These are phyloP conservation scores for Polyplosphaeria fusca DNA, from an alignment of 495 filamentous ascomycete species.

Conservation along the genomic window DNA sequence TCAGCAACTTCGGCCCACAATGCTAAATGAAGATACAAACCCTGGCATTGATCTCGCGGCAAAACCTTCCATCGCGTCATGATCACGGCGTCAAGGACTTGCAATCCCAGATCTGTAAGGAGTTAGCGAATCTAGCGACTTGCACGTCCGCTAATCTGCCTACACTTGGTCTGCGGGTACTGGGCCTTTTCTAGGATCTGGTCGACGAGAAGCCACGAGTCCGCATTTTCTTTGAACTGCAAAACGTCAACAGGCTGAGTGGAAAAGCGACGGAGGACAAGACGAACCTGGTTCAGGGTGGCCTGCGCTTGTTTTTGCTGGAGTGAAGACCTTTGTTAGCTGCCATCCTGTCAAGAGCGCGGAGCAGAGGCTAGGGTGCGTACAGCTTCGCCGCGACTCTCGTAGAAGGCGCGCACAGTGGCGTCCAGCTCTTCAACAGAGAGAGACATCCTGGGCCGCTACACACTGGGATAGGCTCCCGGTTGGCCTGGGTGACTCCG, in stretches of 20 bases:
- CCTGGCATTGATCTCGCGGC: slow-evolving; percentile 91
- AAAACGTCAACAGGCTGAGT: slow-evolving; percentile 39
- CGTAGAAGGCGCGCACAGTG: slow-evolving; percentile 94
- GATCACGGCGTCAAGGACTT: slow-evolving; percentile 96
- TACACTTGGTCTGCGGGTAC: slow-evolving; percentile 96
- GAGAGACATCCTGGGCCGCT: slow-evolving; percentile 54
- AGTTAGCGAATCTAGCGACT: slow-evolving; percentile 11
- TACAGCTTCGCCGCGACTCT: slow-evolving; percentile 89
- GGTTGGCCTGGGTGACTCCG: slow-evolving; percentile 15
- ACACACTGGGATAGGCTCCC: slow-evolving; percentile 20
- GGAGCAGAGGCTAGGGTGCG: slow-evolving; percentile 36
- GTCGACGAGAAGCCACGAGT: slow-evolving; percentile 95
- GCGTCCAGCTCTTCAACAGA: slow-evolving; percentile 90
- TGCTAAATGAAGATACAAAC: slow-evolving; percentile 44
- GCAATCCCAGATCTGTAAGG: slow-evolving; percentile 75
- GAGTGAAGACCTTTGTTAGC: slow-evolving; percentile 25
- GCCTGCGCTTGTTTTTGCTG: slow-evolving; percentile 97
- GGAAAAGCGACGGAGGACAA: slow-evolving; percentile 5
- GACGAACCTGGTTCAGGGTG: slow-evolving; percentile 83
- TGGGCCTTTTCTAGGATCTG: slow-evolving; percentile 87
- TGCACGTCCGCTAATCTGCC: slow-evolving; percentile 38
- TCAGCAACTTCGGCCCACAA: not conserved
- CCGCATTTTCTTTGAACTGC: slow-evolving; percentile 97
- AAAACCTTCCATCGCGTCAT: slow-evolving; percentile 99
- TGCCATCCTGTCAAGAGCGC: no score